Base-by-base conservation (phyloP, 768 basidiomycete species). In the Russula vinacea region DNA sequence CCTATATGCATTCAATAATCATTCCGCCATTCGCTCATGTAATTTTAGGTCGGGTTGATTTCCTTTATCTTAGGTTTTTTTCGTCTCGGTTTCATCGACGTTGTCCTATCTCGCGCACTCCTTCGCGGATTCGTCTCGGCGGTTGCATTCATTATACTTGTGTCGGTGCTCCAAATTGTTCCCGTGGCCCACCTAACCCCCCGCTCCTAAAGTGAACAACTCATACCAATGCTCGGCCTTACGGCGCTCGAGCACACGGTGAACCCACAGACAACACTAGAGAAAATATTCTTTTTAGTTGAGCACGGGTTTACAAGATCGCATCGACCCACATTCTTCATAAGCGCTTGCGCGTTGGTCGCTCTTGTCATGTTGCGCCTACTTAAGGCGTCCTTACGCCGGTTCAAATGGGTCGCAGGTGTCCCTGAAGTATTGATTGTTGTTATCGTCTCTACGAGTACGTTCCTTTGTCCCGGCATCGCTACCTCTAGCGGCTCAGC, bases 221-320 rank as follows among this genome's bases (percentile, higher is more conserved):
- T 94, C 19, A 86, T 93, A 32, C 92, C 94, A 0, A 94, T 98
- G 89, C 82, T 97, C 53, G 94, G 94, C 29, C 80, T 98, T 29
- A 76, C 76, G 7, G 74, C 75, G 3, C 77, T 92, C 13, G 80
- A 84, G 65, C 81, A 80, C 60, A 49, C 72, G 19, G 56, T 83
- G 13, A 83, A 87, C 70, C 87, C 87, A 4, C 78, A 88, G 68
- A 81, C 86, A 3, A 87, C 92, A 0, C 68, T 90, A 24, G 86
- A 90, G 64, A 98, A 98, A 73, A 72, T 89, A 13, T 17, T 84
- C 9, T 98, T 98, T 75, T 74, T 98, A 19, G 40, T 88, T 24
- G 78, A 86, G 70, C 77, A 88, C 65, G 77, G 77, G 4, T 79
- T 83, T 70, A 74, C 79, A 1, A 76, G 87, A 59, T 73, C 82